Conservation (phyloP, 2,329 filamentous ascomycete species). For the Fusarium coffeatum region DNA sequence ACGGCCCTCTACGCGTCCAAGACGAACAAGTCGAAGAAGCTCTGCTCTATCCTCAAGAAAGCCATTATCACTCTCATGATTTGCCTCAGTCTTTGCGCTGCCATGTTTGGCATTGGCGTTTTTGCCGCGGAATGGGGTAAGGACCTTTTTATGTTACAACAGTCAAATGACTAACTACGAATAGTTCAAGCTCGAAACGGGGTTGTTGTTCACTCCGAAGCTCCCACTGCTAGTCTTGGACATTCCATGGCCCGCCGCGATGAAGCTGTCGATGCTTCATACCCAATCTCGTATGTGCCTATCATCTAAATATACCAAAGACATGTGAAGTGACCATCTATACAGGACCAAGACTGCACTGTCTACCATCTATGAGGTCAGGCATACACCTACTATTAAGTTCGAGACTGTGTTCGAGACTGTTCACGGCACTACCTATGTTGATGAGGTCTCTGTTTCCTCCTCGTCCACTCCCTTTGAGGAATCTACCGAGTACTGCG, state of each 20-base stretch:
- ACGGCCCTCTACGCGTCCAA: constrained; percentile 13
- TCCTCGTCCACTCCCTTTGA: constrained; percentile 45
- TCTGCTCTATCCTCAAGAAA: constrained; percentile 18
- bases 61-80: constrained; percentile 20
- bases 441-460: constrained; percentile 38
- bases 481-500: constrained; percentile 40
- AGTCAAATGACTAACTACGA: constrained; percentile 13
- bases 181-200: neutral
- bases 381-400: constrained; percentile 30
- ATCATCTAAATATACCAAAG: neutral
- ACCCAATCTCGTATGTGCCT: constrained; percentile 52
- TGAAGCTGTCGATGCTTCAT: constrained; percentile 36
- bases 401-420: constrained; percentile 40
- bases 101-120: constrained; percentile 48
- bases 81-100: constrained; percentile 26
- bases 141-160: neutral
- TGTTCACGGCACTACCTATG: constrained; percentile 46
- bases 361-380: constrained; percentile 51
- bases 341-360: constrained; percentile 50
- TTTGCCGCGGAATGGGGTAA: constrained; percentile 46
- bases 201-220: neutral
- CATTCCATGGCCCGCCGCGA: constrained; percentile 29
- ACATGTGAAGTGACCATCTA: constrained; percentile 13
- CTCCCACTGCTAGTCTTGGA: neutral
- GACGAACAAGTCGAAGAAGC: constrained; percentile 22